Evolutionary conservation across 164 flowering plant species (phyloP).

Genomic region (Kalanchoe fedtschenkoi): DNA sequence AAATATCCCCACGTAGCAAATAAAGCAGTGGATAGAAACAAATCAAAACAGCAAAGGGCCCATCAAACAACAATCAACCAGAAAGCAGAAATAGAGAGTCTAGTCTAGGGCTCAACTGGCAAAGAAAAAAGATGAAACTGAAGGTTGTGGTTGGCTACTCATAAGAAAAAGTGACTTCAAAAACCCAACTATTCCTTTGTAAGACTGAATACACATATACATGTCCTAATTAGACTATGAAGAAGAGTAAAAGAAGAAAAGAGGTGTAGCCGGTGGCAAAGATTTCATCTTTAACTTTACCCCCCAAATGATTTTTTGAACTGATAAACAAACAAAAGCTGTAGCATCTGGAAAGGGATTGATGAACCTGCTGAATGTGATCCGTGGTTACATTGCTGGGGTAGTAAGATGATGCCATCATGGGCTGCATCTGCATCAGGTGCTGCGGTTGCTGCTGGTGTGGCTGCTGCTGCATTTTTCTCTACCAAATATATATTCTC

Average conservation of each 20-base stretch:
- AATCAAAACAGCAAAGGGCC: neutral
- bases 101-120: neutral
- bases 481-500: neutral
- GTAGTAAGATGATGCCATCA: constrained; percentile 52
- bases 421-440: constrained; percentile 82
- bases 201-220: no score
- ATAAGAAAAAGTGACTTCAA: no score
- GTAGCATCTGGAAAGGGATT: constrained; percentile 5
- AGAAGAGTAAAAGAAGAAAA: neutral
- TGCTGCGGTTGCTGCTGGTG: constrained; percentile 38
- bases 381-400: constrained; percentile 68
- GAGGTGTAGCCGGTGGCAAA: neutral
- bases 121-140: neutral
- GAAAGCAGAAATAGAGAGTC: neutral
- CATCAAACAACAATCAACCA: neutral
- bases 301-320: neutral
- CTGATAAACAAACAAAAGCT: constrained; percentile 3
- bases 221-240: no score
- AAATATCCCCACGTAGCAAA: no score
- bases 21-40: neutral
- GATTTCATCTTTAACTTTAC: neutral
- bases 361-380: constrained; percentile 62
- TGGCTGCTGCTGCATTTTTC: constrained; percentile 3
- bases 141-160: no score
- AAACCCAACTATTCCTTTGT: no score